Evolutionary conservation across 352 stramenopile genomes (phyloP).

Genomic region (Phytophthora hybrid): DNA sequence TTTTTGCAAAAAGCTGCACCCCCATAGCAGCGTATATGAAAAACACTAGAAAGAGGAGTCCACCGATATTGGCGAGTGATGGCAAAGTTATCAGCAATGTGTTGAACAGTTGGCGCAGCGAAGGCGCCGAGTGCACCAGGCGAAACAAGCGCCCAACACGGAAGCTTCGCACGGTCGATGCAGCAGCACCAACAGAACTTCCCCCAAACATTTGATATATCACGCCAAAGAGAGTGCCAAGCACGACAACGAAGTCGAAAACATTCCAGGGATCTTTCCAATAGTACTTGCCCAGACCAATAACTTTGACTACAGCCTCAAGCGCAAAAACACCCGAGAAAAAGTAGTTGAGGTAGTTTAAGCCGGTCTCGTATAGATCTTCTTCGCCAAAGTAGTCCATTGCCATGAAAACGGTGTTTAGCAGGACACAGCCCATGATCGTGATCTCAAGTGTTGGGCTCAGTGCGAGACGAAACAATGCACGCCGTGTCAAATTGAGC

Average conservation of each 20-base stretch:
- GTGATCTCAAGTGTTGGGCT: conserved; percentile 74
- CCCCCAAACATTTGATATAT: conserved; percentile 57
- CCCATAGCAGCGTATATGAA: conserved; percentile 94
- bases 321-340: conserved; percentile 88
- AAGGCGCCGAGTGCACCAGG: conserved; percentile 77
- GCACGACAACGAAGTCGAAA: conserved; percentile 83
- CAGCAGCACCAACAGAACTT: conserved; percentile 56
- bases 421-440: conserved; percentile 86
- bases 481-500: conserved; percentile 45
- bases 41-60: conserved; percentile 89
- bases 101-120: conserved; percentile 88
- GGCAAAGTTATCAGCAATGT: conserved; percentile 90
- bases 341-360: conserved; percentile 81
- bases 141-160: conserved; percentile 81
- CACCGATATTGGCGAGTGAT: conserved; percentile 88
- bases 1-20: conserved; percentile 91
- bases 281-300: conserved; percentile 79
- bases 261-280: conserved; percentile 85
- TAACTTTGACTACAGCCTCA: conserved; percentile 88
- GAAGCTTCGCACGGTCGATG: conserved; percentile 82
- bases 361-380: conserved; percentile 56
- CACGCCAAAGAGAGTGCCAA: conserved; percentile 60
- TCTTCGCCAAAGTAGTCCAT: conserved; percentile 88
- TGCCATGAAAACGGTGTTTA: conserved; percentile 91
- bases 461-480: conserved; percentile 50